Evolutionary conservation across 805 yeast species (phyloP), one percentile per base, ranked within the genome.

Genomic region (Tanozyma kutaoensis): DNA sequence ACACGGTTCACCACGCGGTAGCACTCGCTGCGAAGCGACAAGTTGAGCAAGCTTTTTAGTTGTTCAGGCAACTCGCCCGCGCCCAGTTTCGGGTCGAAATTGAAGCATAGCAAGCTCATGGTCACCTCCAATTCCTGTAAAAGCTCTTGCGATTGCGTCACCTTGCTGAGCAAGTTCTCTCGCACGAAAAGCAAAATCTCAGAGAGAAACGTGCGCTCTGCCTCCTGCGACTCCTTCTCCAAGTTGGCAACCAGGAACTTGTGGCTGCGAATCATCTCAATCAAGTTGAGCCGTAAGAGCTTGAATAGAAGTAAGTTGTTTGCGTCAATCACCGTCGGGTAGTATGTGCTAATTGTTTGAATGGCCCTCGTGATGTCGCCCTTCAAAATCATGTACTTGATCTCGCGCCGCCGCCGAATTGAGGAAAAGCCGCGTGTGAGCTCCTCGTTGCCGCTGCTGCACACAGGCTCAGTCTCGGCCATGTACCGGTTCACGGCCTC

Each of bases 81-180:
- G 43, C 24, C 41, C 45, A 5, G 42, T 26, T 37, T 27, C 9
- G 62, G 52, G 16, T 52, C 55, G 32, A 55, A 52, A 20, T 65
- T 62, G 42, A 66, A 69, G 39, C 74, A 70, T 20, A 85, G 52
- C 33, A 85, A 57, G 14, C 93, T 82, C 91, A 85, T 80, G 3
- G 93, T 74, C 24, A 75, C 57, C 45, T 86, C 95, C 34, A 85
- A 52, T 36, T 81, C 88, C 29, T 69, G 67, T 50, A 84, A 61
- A 33, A 77, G 70, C 30, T 58, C 58, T 35, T 56, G 56, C 25
- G 74, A 73, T 27, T 66, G 62, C 2, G 77, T 60, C 1, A 75
- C 77, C 32, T 76, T 70, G 34, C 60, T 58, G 4, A 81, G 69
- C 35, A 80, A 47, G 40, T 74, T 74, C 13, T 63, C 67, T 33